Evolutionary conservation across 179 eudicot species (phyloP).

Genomic region (Heliamphora pulchella): DNA sequence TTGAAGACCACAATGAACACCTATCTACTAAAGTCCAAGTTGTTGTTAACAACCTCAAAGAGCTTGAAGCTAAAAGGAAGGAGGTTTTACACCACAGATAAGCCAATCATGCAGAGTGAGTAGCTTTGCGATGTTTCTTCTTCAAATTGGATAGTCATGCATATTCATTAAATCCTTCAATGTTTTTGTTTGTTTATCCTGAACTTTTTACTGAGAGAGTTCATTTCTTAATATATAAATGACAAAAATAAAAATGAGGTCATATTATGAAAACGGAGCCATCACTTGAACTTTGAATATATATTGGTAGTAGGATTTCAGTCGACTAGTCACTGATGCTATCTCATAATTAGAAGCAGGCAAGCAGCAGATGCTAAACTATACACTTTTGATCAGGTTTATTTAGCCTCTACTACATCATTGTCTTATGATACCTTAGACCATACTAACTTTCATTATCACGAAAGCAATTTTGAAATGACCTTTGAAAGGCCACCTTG

Average conservation of each 20-base stretch:
- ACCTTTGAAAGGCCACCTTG: too few species aligned
- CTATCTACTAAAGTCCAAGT: conserved; percentile 31
- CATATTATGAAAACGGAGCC: background rate
- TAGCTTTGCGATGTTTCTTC: background rate
- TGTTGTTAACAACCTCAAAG: conserved; percentile 25
- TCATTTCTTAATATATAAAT: background rate
- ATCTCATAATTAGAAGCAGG: too few species aligned
- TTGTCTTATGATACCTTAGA: too few species aligned
- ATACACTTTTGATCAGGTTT: too few species aligned
- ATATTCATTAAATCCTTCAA: background rate
- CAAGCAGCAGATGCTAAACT: too few species aligned
- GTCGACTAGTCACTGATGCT: background rate
- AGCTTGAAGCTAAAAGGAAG: conserved; percentile 31
- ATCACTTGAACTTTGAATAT: background rate
- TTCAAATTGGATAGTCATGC: background rate
- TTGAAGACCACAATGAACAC: conserved; percentile 38
- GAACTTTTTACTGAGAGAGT: background rate
- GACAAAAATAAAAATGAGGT: background rate
- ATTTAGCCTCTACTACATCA: too few species aligned
- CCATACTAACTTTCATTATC: too few species aligned
- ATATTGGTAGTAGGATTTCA: background rate
- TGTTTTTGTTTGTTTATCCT: background rate
- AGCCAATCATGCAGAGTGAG: conserved; percentile 17
- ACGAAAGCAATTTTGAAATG: too few species aligned
- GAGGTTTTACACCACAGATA: conserved; percentile 19